Percentiles rank a stretch among this genome's conserved stretches.
Conservation (phyloP, 805 yeast species). For the Kluyveromyces dobzhanskii region DNA sequence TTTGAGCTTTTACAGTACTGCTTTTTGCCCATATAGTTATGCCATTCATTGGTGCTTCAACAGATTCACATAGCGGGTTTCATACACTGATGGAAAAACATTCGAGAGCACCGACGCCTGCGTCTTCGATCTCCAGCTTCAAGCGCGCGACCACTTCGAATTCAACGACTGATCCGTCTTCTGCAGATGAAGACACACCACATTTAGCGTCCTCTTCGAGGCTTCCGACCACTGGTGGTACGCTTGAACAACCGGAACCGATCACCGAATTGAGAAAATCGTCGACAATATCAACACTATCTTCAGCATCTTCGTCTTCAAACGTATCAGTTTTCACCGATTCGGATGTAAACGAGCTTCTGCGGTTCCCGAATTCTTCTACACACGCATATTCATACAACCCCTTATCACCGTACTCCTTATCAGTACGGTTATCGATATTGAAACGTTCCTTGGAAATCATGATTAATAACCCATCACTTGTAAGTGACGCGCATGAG, state of each 20-base stretch:
- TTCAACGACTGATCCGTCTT: too few relatives aligned
- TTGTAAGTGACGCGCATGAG: conserved; percentile 15
- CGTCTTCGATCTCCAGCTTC: neutral
- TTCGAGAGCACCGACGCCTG: conserved; percentile 6
- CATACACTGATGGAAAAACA: conserved; percentile 22
- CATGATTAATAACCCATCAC: conserved; percentile 50
- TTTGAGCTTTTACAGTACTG: too few relatives aligned
- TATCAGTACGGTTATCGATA: conserved; percentile 67
- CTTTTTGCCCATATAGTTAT: conserved; percentile 7
- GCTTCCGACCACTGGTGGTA: neutral
- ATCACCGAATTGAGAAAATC: neutral
- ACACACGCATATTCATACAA: conserved; percentile 83
- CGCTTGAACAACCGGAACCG: neutral
- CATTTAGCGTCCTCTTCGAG: too few relatives aligned
- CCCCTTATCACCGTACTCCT: conserved; percentile 69
- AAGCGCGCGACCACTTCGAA: neutral
- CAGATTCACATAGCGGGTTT: conserved; percentile 19
- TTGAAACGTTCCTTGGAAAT: conserved; percentile 71
- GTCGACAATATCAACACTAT: neutral
- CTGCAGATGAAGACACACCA: too few relatives aligned
- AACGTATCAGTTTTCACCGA: conserved; percentile 11
- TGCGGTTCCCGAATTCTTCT: conserved; percentile 67
- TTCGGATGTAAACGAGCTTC: conserved; percentile 35
- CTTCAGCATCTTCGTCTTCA: neutral
- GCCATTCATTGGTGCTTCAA: conserved; percentile 29